Percentiles rank a stretch among this genome's conserved stretches.
phyloP scores from a whole-genome alignment of 805 yeast species.

The Saccharomycopsis selenospora region DNA sequence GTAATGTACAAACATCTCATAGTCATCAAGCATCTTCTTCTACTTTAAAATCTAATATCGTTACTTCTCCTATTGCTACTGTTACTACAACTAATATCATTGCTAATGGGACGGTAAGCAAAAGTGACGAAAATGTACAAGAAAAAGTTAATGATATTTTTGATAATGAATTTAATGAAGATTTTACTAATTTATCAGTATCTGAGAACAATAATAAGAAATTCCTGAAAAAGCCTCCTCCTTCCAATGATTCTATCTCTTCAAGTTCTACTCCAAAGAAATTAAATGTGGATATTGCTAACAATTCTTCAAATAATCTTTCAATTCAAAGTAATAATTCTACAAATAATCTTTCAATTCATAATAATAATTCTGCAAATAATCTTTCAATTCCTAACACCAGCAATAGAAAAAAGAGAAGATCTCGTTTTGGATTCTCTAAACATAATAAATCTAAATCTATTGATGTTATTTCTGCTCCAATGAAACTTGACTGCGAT shows the following conservation, averaged over 20 bases:
- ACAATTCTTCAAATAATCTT: no score
- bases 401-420: no score
- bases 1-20: no score
- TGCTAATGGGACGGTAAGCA: constrained; percentile 12
- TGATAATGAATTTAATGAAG: constrained; percentile 12
- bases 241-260: no score
- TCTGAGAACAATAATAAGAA: no score
- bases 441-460: constrained; percentile 2
- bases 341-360: background rate
- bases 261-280: no score
- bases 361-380: no score
- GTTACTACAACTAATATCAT: constrained; percentile 12
- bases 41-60: background rate
- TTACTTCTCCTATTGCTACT: constrained; percentile 4
- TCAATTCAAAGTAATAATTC: background rate
- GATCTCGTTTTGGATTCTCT: constrained; percentile 2
- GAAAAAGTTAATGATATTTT: constrained; percentile 1
- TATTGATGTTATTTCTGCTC: constrained; percentile 11
- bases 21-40: no score
- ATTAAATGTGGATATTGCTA: no score
- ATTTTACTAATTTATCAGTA: constrained; percentile 1
- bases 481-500: constrained; percentile 2
- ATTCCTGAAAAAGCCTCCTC: no score
- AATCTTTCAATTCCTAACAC: no score
- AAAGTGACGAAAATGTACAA: constrained; percentile 1